Evolutionary conservation across 2,329 filamentous ascomycete genomes (phyloP).

Genomic region (Ustulina deusta): DNA sequence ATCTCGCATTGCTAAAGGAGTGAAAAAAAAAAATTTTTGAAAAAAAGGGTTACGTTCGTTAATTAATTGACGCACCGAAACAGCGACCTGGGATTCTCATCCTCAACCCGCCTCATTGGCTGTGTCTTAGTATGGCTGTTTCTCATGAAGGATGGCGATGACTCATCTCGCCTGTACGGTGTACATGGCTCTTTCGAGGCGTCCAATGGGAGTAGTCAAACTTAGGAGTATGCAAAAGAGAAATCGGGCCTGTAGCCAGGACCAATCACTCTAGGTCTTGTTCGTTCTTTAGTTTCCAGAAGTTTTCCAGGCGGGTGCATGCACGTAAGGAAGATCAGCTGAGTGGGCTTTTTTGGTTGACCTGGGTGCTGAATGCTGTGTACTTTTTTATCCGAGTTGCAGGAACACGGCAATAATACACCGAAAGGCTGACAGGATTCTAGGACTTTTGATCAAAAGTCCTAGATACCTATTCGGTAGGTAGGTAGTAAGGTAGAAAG

Average conservation of each 20-base stretch:
- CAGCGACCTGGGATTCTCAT: background rate
- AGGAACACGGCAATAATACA: conserved; percentile 29
- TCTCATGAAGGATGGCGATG: background rate
- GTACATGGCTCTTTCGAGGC: background rate
- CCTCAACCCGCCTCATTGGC: background rate
- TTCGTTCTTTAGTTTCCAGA: conserved; percentile 19
- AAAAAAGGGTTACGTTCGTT: background rate
- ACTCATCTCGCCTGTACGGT: background rate
- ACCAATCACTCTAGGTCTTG: background rate
- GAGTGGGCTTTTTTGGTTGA: background rate
- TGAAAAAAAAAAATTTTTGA: background rate
- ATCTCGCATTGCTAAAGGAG: background rate
- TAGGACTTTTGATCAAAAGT: conserved; percentile 2
- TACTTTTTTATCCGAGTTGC: conserved; percentile 3
- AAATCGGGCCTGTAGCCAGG: background rate
- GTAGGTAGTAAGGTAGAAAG: background rate
- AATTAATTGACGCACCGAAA: background rate
- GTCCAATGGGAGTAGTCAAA: conserved; percentile 5
- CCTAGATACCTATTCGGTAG: background rate
- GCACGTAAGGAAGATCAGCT: conserved; percentile 11
- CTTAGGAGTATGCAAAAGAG: background rate
- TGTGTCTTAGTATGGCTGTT: background rate
- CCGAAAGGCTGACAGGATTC: conserved; percentile 6
- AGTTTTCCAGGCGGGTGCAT: conserved; percentile 11
- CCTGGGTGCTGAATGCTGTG: too few relatives aligned